These are phyloP conservation scores for Gossypium gossypioides DNA, from an alignment of 441 rosid species.

Conservation along the genomic window DNA sequence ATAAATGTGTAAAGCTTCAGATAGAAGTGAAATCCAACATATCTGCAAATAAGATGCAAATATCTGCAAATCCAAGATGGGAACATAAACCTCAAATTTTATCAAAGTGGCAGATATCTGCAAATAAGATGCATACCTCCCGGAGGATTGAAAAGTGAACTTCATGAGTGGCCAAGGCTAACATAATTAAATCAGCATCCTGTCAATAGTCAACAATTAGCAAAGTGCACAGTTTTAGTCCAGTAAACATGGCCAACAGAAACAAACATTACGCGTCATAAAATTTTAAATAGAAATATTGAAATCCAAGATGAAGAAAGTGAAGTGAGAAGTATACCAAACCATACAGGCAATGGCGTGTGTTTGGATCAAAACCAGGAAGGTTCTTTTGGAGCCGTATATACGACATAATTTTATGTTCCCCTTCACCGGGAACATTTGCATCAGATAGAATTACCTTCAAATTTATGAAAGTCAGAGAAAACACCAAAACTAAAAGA, in stretches of 20 bases:
- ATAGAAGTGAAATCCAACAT: not conserved
- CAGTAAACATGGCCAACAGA: constrained; percentile 10
- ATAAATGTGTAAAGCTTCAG: not conserved
- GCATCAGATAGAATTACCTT: constrained; percentile 97
- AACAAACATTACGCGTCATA: not conserved
- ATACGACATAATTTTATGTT: constrained; percentile 89
- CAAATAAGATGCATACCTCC: constrained; percentile 50
- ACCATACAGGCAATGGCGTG: constrained; percentile 88
- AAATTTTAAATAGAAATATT: not conserved
- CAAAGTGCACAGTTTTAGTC: constrained; percentile 16
- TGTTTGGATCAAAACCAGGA: constrained; percentile 86
- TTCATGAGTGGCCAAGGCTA: constrained; percentile 95
- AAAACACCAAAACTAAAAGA: constrained; percentile 9
- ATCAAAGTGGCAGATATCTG: not conserved
- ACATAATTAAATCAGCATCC: constrained; percentile 98
- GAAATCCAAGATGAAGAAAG: not conserved
- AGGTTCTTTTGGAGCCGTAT: constrained; percentile 90
- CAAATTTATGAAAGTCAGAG: constrained; percentile 22
- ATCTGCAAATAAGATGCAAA: not conserved
- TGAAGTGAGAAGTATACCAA: constrained; percentile 52
- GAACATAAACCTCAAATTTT: too few relatives aligned
- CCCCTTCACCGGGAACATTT: constrained; percentile 99
- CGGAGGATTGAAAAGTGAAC: constrained; percentile 91
- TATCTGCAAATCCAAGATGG: not conserved
- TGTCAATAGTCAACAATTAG: constrained; percentile 26